Base-by-base conservation (phyloP, 2,329 filamentous ascomycete species). In the Apiospora sp. region DNA sequence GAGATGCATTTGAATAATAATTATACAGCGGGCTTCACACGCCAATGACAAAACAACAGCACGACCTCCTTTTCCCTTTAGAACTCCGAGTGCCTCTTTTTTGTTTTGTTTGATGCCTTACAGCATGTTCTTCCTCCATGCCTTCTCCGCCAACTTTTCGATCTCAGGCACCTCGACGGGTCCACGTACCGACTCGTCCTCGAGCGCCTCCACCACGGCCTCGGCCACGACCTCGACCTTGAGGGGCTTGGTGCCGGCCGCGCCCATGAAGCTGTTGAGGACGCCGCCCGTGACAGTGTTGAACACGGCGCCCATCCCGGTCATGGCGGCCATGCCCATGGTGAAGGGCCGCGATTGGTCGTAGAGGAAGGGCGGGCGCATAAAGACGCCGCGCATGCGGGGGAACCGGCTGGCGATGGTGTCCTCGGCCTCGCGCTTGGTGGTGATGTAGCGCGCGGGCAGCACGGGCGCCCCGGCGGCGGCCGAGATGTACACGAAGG, bases 101-200 rank as follows among this genome's bases (percentile, higher is more conserved):
- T 10, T 10, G 37, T 10, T 41, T 41, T 1, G 37, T 41, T 41
- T 41, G 37, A 41, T 41, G 37, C 8, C 46, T 51, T 58, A 98
- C 77, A 97, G 83, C 96, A 99, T 98, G 24, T 89, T 91, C 83
- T 93, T 95, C 80, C 96, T 92, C 96, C 96, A 98, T 4, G 91
- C 92, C 80, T 92, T 93, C 73, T 88, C 92, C 14, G 94, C 95
- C 77, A 98, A 83, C 75, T 91, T 89, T 81, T 98, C 94, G 75
- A 99, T 96, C 81, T 94, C 88, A 70, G 90, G 87, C 4, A 93
- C 90, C 79, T 96, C 94, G 0, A 98, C 88, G 0, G 92, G 91
- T 0, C 96, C 96, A 73, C 88, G 91, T 0, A 94, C 88, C 0
- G 84, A 83, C 54, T 93, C 91, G 77, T 98, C 93, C 69, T 90